Evolutionary conservation across 768 basidiomycete species (phyloP), one percentile per base, ranked within the genome.

Genomic region (Chlorophyllum brunneum): DNA sequence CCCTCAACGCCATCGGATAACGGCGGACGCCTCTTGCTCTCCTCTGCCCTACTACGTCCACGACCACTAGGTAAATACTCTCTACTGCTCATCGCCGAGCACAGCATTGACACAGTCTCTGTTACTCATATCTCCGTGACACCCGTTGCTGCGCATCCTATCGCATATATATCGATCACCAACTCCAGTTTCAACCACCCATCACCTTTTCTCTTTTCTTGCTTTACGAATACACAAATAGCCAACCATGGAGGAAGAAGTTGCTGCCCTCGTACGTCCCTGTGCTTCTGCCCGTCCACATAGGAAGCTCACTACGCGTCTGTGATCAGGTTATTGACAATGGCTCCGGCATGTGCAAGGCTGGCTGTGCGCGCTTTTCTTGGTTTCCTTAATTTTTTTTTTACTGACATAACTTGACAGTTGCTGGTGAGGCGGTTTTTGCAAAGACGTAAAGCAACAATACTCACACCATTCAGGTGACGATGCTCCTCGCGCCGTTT

Each of bases 291-390:
- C 4, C 31, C 5, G 46, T 15, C 3, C 31, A 23, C 31, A 39
- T 56, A 31, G n/a, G n/a, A 27, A n/a, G 13, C 42, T 49, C 39
- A 54, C 15, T 15, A 6, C 45, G 10, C 59, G 34, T 16, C 45
- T 34, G 24, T 24, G 20, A 42, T 26, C 58, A 88, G 88, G 88
- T 91, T 71, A 87, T 90, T 68, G 88, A 92, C 73, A 91, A 91
- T 71, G 92, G 92, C 67, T 98, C 95, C 67, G 95, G 95, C 74
- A 98, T 98, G 95, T 98, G 95, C 88, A 98, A 98, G 79, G 95
- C 95, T 83, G 95, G 97, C 75, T 93, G 90, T 92, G 70, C 63
- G 88, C 86, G 33, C 58, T 60, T 61, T 51, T 51, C 23, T 27
- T 54, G 47, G 46, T 56, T 43, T 56, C 44, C 33, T 29, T 13